Conservation (phyloP, 2,329 filamentous ascomycete species). For the Akanthomyces lecanii region DNA sequence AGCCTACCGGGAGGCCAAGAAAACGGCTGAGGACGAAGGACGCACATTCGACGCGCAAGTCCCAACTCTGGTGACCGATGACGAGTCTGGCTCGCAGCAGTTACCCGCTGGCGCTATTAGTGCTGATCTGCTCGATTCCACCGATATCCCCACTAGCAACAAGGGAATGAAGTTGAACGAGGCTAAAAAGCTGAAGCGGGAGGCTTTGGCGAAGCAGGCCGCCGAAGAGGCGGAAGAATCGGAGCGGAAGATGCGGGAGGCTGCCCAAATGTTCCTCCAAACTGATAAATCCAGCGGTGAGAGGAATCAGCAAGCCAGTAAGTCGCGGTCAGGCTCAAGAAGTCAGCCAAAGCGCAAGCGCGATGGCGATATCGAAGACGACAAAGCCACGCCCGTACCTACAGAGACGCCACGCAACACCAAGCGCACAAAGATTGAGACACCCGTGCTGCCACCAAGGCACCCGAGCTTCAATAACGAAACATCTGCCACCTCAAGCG, state of each 20-base stretch:
- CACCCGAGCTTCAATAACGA: conserved; percentile 30
- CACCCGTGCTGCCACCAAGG: conserved; percentile 47
- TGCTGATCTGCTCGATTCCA: conserved; percentile 50
- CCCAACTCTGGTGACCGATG: conserved; percentile 38
- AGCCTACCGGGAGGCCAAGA: conserved; percentile 57
- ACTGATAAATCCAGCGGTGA: conserved; percentile 25
- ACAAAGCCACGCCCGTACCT: conserved; percentile 28
- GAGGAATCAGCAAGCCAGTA: conserved; percentile 22
- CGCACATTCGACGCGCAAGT: conserved; percentile 50
- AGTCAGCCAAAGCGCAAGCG: conserved; percentile 43
- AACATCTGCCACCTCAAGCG: conserved; percentile 24
- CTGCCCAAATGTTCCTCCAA: conserved; percentile 41
- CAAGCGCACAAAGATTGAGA: conserved; percentile 55
- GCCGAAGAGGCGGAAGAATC: conserved; percentile 60
- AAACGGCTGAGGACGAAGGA: conserved; percentile 62
- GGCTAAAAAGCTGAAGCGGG: conserved; percentile 68
- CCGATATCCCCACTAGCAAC: conserved; percentile 63
- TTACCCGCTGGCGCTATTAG: conserved; percentile 58
- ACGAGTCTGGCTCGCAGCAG: conserved; percentile 47
- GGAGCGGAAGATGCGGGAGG: conserved; percentile 48
- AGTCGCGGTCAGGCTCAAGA: conserved; percentile 30
- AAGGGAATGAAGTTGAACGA: conserved; percentile 75
- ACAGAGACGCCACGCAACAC: conserved; percentile 35
- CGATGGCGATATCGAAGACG: conserved; percentile 31
- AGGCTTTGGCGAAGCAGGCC: conserved; percentile 58